These are phyloP conservation scores for Jimgerdemannia flammicorona DNA, from an alignment of 192 early-diverging fungal species.

Conservation along the genomic window DNA sequence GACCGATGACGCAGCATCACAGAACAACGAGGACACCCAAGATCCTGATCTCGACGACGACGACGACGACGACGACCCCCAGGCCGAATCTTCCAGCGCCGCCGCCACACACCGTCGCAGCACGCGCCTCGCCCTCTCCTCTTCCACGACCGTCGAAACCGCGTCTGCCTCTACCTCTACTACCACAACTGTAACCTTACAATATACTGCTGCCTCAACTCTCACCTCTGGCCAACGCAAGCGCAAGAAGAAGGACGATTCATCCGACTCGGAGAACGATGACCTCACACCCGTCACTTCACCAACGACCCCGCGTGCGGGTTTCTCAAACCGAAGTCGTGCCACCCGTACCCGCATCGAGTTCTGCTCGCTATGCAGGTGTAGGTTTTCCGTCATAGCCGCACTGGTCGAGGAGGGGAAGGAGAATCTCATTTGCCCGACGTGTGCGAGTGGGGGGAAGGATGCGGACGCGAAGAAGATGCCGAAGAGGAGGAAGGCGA, in stretches of 20 bases:
- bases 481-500: slow-evolving; percentile 1
- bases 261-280: slow-evolving; percentile 18
- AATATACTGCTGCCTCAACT: slow-evolving; percentile 1
- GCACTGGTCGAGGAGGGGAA: slow-evolving; percentile 16
- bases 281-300: slow-evolving; percentile 10
- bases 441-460: slow-evolving; percentile 8
- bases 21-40: no score
- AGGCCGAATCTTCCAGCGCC: slow-evolving; percentile 2
- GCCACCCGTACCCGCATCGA: slow-evolving; percentile 26
- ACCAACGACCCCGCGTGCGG: slow-evolving; percentile 20
- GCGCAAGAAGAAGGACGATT: slow-evolving; percentile 20
- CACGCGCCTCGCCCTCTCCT: slow-evolving; percentile 8
- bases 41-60: neutral
- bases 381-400: slow-evolving; percentile 34
- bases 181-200: neutral
- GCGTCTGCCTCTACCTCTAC: slow-evolving; percentile 5
- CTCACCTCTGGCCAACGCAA: slow-evolving; percentile 3
- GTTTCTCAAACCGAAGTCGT: slow-evolving; percentile 25
- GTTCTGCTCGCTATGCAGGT: slow-evolving; percentile 43
- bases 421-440: slow-evolving; percentile 24
- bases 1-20: neutral
- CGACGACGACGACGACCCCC: slow-evolving; percentile 11
- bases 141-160: slow-evolving; percentile 4
- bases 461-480: slow-evolving; percentile 1
- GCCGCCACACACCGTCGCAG: slow-evolving; percentile 5